Evolutionary conservation across 1,284 basidiomycete genomes (phyloP), one percentile per base, ranked within the genome.

Genomic region (Leccinum proliferum): DNA sequence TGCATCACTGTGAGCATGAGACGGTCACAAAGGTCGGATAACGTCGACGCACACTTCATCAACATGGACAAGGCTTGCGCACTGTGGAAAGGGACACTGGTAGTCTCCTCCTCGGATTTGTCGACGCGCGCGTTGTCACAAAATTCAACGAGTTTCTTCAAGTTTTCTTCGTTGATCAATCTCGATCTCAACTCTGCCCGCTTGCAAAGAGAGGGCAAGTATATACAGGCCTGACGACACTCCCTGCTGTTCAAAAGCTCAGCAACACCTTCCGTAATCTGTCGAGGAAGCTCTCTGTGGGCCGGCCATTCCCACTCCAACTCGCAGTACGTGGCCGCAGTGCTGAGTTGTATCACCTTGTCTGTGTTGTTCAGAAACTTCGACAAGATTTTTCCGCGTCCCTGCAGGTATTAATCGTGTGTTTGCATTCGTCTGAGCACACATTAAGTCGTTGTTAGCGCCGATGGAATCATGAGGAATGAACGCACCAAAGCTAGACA

Each of bases 171-270:
- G 14, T n/a, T 63, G 14, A 73, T 53, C 5, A 73, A 29, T 29
- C 56, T 58, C 2, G 37, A 35, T 41, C 53, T 68, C 50, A 75
- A 55, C 3, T 66, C 62, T 2, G 11, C 0, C 21, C 62, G 62
- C 39, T 73, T 70, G 61, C 70, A 75, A 32, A 75, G 70, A 11
- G 74, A 72, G 1, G 69, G 74, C 2, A 73, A 39, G 21, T 64
- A 74, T 4, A 64, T 68, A 64, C 74, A 75, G 25, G 65, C 74
- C 10, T 69, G 69, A 57, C 67, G 64, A 39, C 37, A 56, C 10
- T 65, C 52, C 14, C 46, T 14, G 14, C 9, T 29, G 6, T 60
- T 50, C 25, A 73, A 63, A 25, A 73, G 57, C 2, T 53, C 62
- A 11, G 64, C 52, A 5, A 75, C 41, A 25, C 71, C 67, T 1